These are phyloP conservation scores for Melastoma malabathricum DNA, from an alignment of 345 rosid species.

Conservation along the genomic window DNA sequence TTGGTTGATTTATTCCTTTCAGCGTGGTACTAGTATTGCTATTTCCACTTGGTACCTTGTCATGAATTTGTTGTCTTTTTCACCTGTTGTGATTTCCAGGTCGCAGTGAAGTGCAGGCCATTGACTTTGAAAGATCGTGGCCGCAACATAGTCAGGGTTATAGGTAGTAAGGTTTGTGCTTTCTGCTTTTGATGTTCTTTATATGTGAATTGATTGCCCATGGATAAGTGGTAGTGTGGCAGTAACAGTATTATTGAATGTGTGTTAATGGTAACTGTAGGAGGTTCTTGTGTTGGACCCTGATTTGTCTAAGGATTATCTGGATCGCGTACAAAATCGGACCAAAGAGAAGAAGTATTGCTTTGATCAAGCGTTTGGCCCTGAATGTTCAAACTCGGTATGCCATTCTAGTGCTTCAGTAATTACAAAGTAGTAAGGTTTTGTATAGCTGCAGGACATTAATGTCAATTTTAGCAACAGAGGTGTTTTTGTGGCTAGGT, in stretches of 20 bases:
- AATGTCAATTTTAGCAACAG: background rate
- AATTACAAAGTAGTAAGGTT: background rate
- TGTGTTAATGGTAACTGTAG: slow-evolving; percentile 16
- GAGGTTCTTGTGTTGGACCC: slow-evolving; percentile 82
- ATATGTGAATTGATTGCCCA: too few species aligned
- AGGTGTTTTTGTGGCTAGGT: too few species aligned
- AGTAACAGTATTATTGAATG: background rate
- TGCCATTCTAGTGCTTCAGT: background rate
- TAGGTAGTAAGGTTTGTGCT: slow-evolving; percentile 32
- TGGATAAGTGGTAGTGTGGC: background rate
- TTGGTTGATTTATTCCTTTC: background rate
- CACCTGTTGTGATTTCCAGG: slow-evolving; percentile 23
- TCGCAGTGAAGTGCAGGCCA: slow-evolving; percentile 81
- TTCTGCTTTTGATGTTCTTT: background rate
- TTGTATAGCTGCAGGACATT: background rate
- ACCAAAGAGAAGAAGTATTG: slow-evolving; percentile 72
- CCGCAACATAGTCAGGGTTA: slow-evolving; percentile 67
- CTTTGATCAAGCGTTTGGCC: slow-evolving; percentile 78
- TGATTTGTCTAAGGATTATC: slow-evolving; percentile 74
- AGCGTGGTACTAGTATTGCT: background rate
- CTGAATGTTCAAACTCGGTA: slow-evolving; percentile 55
- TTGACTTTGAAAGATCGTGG: slow-evolving; percentile 48
- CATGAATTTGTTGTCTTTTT: background rate
- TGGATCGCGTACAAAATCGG: slow-evolving; percentile 68
- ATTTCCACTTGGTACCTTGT: background rate